Percentiles rank a stretch among this genome's conserved stretches.
phyloP scores from a whole-genome alignment of 2,329 filamentous ascomycete species.

The Mollisia scopiformis region DNA sequence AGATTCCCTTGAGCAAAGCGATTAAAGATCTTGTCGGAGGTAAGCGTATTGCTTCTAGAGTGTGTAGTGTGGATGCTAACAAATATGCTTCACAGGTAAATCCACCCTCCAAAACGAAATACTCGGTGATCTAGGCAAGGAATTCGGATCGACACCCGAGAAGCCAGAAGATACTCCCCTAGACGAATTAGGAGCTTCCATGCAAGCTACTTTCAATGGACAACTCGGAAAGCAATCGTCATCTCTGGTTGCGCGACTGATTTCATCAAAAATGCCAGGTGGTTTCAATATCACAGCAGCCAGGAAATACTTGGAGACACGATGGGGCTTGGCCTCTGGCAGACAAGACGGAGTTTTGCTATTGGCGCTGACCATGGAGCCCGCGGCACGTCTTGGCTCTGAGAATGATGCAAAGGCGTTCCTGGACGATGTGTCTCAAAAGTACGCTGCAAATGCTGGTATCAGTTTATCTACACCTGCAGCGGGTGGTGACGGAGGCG shows the following conservation, averaged over 20 bases:
- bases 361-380: conserved; percentile 91
- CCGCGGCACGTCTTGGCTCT: conserved; percentile 81
- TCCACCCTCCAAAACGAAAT: conserved; percentile 99
- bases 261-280: conserved; percentile 99
- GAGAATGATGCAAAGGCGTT: conserved; percentile 92
- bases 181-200: conserved; percentile 90
- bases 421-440: conserved; percentile 85
- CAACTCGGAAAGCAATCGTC: conserved; percentile 96
- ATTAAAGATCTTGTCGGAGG: conserved; percentile 98
- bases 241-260: conserved; percentile 88
- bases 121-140: conserved; percentile 94
- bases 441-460: conserved; percentile 83
- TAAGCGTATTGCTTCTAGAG: conserved; percentile 48
- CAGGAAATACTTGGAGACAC: conserved; percentile 90
- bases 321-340: conserved; percentile 86
- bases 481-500: conserved; percentile 72
- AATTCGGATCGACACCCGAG: conserved; percentile 97
- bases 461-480: conserved; percentile 80
- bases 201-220: conserved; percentile 99
- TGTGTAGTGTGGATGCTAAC: conserved; percentile 11
- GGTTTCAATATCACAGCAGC: conserved; percentile 98
- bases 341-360: conserved; percentile 91
- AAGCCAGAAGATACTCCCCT: conserved; percentile 97
- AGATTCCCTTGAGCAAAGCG: conserved; percentile 91
- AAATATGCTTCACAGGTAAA: conserved; percentile 68